Evolutionary conservation across 257 asterid species (phyloP).

Genomic region (Gentiana macrophylla): DNA sequence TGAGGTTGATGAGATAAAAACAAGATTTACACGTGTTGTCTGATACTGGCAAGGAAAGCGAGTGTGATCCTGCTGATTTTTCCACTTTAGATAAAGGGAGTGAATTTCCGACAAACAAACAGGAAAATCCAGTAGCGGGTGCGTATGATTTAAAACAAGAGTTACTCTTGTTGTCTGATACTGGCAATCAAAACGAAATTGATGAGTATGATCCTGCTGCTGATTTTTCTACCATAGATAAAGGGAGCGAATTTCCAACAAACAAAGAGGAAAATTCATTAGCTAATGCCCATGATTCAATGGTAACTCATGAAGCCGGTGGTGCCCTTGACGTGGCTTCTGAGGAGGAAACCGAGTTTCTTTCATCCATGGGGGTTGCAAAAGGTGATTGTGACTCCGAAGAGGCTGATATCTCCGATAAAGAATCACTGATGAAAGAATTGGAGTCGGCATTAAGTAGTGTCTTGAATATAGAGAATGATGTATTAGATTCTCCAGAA

Average conservation of each 20-base stretch:
- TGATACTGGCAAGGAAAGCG: conserved; percentile 30
- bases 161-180: conserved; percentile 8
- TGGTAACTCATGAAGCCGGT: no score
- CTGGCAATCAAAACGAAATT: neutral
- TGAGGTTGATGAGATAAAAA: conserved; percentile 22
- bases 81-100: conserved; percentile 25
- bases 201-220: conserved; percentile 7
- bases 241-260: conserved; percentile 2
- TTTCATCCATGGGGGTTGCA: conserved; percentile 3
- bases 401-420: conserved; percentile 8
- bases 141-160: neutral
- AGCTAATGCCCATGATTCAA: no score
- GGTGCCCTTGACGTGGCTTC: conserved; percentile 7
- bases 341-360: conserved; percentile 6
- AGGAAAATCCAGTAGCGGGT: conserved; percentile 16
- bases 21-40: conserved; percentile 13
- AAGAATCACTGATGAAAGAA: conserved; percentile 48
- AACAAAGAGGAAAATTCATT: conserved; percentile 2
- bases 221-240: neutral
- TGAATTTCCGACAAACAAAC: conserved; percentile 20
- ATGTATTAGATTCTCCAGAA: conserved; percentile 42
- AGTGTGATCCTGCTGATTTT: conserved; percentile 32
- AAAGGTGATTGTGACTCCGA: conserved; percentile 6
- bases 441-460: conserved; percentile 52
- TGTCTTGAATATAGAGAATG: conserved; percentile 37